Percentiles rank a stretch among this genome's conserved stretches.
phyloP scores from a whole-genome alignment of 116 monocot genomes.

The Iris pallida region DNA sequence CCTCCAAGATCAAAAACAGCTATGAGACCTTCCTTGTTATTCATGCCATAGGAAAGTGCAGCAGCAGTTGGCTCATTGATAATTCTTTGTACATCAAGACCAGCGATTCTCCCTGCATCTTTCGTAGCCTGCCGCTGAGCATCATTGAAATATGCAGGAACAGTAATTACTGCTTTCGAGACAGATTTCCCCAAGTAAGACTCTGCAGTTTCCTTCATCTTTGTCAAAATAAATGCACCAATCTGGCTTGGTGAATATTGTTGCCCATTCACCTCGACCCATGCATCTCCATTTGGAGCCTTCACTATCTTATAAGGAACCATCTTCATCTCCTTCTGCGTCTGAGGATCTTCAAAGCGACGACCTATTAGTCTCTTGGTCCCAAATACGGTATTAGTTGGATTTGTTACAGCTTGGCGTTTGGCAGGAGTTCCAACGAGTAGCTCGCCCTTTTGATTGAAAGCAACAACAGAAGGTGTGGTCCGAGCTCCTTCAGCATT shows the following conservation, averaged over 20 bases:
- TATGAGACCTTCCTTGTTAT: conserved; percentile 40
- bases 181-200: conserved; percentile 39
- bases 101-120: conserved; percentile 49
- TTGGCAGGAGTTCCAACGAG: conserved; percentile 47
- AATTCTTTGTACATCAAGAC: conserved; percentile 40
- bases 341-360: conserved; percentile 35
- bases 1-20: conserved; percentile 49
- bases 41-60: conserved; percentile 41
- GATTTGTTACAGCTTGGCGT: conserved; percentile 40
- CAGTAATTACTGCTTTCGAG: conserved; percentile 40
- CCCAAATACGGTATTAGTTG: conserved; percentile 34
- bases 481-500: conserved; percentile 37
- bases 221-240: conserved; percentile 40
- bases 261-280: conserved; percentile 39
- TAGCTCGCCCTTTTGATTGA: conserved; percentile 33
- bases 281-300: conserved; percentile 45
- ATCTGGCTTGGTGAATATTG: conserved; percentile 42
- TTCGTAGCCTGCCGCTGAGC: conserved; percentile 46
- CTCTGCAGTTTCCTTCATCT: conserved; percentile 53
- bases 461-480: conserved; percentile 42
- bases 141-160: conserved; percentile 50
- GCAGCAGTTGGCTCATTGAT: conserved; percentile 48
- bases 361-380: conserved; percentile 46
- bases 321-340: conserved; percentile 51
- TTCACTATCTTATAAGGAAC: conserved; percentile 41